These are phyloP conservation scores for Neckera pumila DNA, from an alignment of 225 moss, liverwort and hornwort species.

Conservation along the genomic window DNA sequence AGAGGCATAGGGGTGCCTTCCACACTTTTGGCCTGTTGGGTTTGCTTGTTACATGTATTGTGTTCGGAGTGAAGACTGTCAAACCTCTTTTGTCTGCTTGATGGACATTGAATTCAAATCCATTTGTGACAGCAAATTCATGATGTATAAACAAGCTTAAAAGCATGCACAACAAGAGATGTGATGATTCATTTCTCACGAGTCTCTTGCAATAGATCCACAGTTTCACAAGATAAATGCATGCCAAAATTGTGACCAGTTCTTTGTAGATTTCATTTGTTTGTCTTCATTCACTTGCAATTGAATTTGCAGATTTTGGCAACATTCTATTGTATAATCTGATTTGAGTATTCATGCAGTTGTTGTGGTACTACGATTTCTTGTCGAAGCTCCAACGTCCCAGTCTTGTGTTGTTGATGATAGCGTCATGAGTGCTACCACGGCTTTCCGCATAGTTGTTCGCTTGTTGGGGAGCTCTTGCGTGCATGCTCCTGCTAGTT, in stretches of 20 bases:
- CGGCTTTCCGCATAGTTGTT: slow-evolving; percentile 73
- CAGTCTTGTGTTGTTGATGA: slow-evolving; percentile 72
- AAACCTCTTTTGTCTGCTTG: slow-evolving; percentile 13
- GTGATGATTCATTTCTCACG: neutral
- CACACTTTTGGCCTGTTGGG: slow-evolving; percentile 42
- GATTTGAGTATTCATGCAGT: neutral
- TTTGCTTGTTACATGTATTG: slow-evolving; percentile 35
- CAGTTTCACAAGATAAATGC: neutral
- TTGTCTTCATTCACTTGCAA: neutral
- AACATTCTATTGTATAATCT: neutral
- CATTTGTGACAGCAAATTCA: neutral
- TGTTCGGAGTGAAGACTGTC: slow-evolving; percentile 35
- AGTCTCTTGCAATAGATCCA: neutral
- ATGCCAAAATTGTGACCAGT: neutral
- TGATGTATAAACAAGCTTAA: neutral
- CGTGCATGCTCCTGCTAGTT: slow-evolving; percentile 79
- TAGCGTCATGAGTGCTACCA: slow-evolving; percentile 81
- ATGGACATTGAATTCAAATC: neutral
- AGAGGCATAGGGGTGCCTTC: slow-evolving; percentile 43
- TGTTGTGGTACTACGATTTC: neutral
- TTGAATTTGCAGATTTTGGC: neutral
- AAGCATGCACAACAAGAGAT: neutral
- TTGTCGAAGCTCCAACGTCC: slow-evolving; percentile 34
- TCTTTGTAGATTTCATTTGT: neutral
- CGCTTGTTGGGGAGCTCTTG: slow-evolving; percentile 54